Percentiles rank a stretch among this genome's conserved stretches.
Conservation (phyloP, 2,329 filamentous ascomycete species). For the Trichoderma sp. region DNA sequence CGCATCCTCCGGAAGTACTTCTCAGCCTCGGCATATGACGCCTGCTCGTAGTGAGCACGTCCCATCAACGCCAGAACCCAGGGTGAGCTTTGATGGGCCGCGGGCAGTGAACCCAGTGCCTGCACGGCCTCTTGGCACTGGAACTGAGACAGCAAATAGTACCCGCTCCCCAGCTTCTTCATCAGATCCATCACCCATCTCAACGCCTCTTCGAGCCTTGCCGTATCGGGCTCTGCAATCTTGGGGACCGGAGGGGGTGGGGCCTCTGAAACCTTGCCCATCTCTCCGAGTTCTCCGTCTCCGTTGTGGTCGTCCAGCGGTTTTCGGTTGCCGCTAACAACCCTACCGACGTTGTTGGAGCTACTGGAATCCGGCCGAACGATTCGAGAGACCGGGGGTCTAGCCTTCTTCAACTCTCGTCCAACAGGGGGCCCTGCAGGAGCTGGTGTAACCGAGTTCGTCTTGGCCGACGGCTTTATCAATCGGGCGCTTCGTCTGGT, state of each 20-base stretch:
- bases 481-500: slow-evolving; percentile 69
- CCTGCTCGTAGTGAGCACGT: slow-evolving; percentile 86
- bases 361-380: slow-evolving; percentile 63
- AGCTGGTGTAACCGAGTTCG: slow-evolving; percentile 55
- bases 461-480: slow-evolving; percentile 67
- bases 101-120: slow-evolving; percentile 66
- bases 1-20: slow-evolving; percentile 79
- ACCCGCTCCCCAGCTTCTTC: slow-evolving; percentile 76
- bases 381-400: slow-evolving; percentile 65
- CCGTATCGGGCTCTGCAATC: slow-evolving; percentile 49
- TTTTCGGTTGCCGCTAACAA: slow-evolving; percentile 88
- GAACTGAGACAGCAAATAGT: slow-evolving; percentile 74
- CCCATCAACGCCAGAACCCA: slow-evolving; percentile 92
- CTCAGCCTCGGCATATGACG: slow-evolving; percentile 80
- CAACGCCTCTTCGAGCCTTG: slow-evolving; percentile 71
- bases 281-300: slow-evolving; percentile 68
- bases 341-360: slow-evolving; percentile 74
- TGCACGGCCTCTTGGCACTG: slow-evolving; percentile 74
- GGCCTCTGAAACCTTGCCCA: slow-evolving; percentile 43
- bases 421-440: slow-evolving; percentile 52
- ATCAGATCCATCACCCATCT: slow-evolving; percentile 76
- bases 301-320: slow-evolving; percentile 62
- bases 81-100: slow-evolving; percentile 79
- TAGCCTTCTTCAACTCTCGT: slow-evolving; percentile 79
- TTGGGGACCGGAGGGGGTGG: slow-evolving; percentile 37